A percentile compares a stretch with the other conserved stretches of the same genome.
phyloP scores from a whole-genome alignment of 306 rosid genomes.

The Begonia fuchsioides region DNA sequence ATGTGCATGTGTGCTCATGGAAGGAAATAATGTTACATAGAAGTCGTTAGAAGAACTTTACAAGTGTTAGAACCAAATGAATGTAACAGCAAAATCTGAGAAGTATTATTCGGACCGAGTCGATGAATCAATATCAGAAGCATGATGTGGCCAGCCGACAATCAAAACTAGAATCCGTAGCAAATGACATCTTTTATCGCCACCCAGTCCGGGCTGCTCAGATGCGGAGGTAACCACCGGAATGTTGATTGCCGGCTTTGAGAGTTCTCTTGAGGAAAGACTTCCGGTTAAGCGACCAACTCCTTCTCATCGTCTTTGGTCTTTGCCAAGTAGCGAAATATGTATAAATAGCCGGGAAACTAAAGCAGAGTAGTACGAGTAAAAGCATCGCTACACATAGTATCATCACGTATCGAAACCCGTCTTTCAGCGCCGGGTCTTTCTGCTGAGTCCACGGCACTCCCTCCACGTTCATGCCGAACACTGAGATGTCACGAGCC shows the following conservation, averaged over 20 bases:
- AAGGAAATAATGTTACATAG: too few relatives aligned
- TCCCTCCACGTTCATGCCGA: conserved; percentile 97
- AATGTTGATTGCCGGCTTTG: conserved; percentile 24
- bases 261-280: conserved; percentile 47
- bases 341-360: conserved; percentile 54
- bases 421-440: conserved; percentile 35
- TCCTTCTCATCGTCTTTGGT: conserved; percentile 23
- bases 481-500: conserved; percentile 26
- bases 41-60: too few relatives aligned
- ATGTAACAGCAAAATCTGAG: too few relatives aligned
- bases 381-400: conserved; percentile 45
- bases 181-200: too few relatives aligned
- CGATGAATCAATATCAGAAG: too few relatives aligned
- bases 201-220: conserved; percentile 8
- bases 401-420: conserved; percentile 77
- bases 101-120: too few relatives aligned
- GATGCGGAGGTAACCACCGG: conserved; percentile 74
- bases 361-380: conserved; percentile 60
- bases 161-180: too few relatives aligned
- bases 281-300: conserved; percentile 71
- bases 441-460: conserved; percentile 90
- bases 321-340: conserved; percentile 45
- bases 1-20: too few relatives aligned
- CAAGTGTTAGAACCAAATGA: too few relatives aligned
- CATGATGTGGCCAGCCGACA: too few relatives aligned